Conservation (phyloP, 2,329 filamentous ascomycete species). For the Curvularia spicifera region DNA sequence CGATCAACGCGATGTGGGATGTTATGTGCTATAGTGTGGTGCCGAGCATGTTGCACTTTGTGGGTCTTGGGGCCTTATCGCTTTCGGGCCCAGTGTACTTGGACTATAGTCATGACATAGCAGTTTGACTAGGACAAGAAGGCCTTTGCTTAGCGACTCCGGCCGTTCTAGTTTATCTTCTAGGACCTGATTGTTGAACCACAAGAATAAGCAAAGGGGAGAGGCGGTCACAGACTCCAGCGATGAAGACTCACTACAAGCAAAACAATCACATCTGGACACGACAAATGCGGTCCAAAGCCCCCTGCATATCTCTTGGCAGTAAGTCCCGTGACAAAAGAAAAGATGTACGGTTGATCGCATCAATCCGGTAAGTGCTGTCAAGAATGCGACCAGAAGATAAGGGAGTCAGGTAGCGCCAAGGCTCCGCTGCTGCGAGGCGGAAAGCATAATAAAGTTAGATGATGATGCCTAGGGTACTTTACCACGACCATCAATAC, state of each 20-base stretch:
- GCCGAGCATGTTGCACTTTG: background rate
- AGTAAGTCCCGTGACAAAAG: conserved; percentile 10
- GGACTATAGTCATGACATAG: background rate
- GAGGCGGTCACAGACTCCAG: conserved; percentile 1
- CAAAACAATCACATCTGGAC: conserved; percentile 4
- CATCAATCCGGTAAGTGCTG: conserved; percentile 7
- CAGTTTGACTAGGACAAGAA: background rate
- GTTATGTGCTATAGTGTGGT: background rate
- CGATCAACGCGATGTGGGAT: background rate
- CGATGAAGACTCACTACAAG: conserved; percentile 5
- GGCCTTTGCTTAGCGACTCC: no score
- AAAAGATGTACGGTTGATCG: conserved; percentile 8
- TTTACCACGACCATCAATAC: background rate
- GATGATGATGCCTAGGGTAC: background rate
- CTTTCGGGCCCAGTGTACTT: conserved; percentile 1
- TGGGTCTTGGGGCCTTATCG: background rate
- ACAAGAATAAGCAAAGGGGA: background rate
- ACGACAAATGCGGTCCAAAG: conserved; percentile 6
- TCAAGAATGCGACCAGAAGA: conserved; percentile 2
- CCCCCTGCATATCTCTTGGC: conserved; percentile 12
- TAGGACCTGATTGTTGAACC: background rate
- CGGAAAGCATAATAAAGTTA: background rate
- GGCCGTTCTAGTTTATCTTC: background rate
- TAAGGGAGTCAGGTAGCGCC: background rate
- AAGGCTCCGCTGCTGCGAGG: background rate